Percentiles rank a stretch among this genome's conserved stretches.
phyloP scores from a whole-genome alignment of 345 rosid species.

The Atalantia buxifolia region DNA sequence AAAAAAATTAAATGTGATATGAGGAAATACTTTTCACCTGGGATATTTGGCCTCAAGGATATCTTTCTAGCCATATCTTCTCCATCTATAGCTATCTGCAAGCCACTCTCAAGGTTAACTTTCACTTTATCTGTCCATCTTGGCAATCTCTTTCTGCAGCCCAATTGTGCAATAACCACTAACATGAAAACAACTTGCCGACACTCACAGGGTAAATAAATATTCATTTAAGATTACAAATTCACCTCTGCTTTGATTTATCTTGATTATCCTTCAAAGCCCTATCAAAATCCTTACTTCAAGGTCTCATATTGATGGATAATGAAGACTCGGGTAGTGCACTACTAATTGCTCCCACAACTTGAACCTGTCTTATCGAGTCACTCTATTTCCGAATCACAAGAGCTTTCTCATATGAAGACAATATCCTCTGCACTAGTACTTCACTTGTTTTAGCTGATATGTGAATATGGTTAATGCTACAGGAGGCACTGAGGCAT shows the following conservation, averaged over 20 bases:
- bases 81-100: too few relatives aligned
- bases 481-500: neutral
- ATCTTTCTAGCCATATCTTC: too few relatives aligned
- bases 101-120: conserved; percentile 48
- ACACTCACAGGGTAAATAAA: neutral
- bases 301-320: conserved; percentile 64
- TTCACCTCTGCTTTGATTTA: conserved; percentile 67
- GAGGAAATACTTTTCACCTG: too few relatives aligned
- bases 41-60: too few relatives aligned
- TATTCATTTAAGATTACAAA: neutral
- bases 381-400: conserved; percentile 37
- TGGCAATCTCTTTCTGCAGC: conserved; percentile 47
- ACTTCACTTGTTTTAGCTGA: conserved; percentile 43
- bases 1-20: too few relatives aligned
- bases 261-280: conserved; percentile 34
- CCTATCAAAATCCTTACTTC: conserved; percentile 51
- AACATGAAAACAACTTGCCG: conserved; percentile 1
- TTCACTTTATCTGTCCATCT: conserved; percentile 66
- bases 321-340: conserved; percentile 51
- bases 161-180: conserved; percentile 16
- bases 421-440: conserved; percentile 45
- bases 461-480: neutral
- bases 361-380: conserved; percentile 27
- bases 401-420: conserved; percentile 70
- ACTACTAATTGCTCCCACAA: conserved; percentile 15